Base-by-base conservation (phyloP, 2,329 filamentous ascomycete species). In the Cladophialophora immunda region DNA sequence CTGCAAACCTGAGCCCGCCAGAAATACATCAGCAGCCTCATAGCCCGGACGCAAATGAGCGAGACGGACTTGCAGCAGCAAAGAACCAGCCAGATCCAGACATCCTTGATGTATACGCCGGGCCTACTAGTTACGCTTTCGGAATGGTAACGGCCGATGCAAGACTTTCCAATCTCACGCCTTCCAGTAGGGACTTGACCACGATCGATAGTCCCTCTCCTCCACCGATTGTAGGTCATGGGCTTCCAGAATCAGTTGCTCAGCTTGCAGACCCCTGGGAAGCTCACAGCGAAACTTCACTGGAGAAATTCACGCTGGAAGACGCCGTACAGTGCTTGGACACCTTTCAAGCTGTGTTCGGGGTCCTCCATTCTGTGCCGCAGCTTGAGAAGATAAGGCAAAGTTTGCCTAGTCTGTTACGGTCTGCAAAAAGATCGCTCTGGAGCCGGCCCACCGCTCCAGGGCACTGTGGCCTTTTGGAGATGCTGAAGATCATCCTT, bases 401-500 rank as follows among this genome's bases (percentile, higher is more conserved):
- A 17, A 52, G 53, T 53, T 45, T 45, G 15, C 56, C 62, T 22
- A 64, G 47, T 13, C 22, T 64, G 7, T 56, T 64, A 4, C 55
- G 62, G 19, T 57, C 62, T 50, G 34, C 56, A 4, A 64, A 58
- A 56, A 38, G 62, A 32, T 64, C 62, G 34, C 47, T 64, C 2
- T 64, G 55, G 55, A 59, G 36, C 7, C 55, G 38, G 32, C 55
- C 62, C 4, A 59, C 30, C 17, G 22, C 29, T 25, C 56, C 62
- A 11, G 62, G 62, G 25, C 38, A 56, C 8, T 64, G 62, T 59
- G 62, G 62, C 17, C 56, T 64, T 4, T 15, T 64, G 30, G 62
- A 64, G 19, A 64, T 64, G 34, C 19, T 59, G 55, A 64, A 64
- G 32, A 41, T 64, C 8, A 64, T 58, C 30, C 22, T 64, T 19